phyloP scores from a whole-genome alignment of 2,329 filamentous ascomycete genomes.

The Capronia americana region DNA sequence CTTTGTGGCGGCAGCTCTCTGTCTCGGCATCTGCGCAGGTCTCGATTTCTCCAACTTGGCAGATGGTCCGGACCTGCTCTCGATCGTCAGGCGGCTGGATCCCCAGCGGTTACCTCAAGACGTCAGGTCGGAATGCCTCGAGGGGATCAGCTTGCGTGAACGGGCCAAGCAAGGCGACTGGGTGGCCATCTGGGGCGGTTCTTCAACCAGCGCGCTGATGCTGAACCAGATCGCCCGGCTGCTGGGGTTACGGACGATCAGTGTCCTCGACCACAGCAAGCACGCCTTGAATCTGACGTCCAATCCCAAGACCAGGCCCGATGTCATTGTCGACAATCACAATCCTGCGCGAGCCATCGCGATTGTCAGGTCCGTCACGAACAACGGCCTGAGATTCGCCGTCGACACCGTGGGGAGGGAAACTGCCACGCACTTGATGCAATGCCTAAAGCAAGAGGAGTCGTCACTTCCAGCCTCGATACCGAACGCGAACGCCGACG shows the following conservation, averaged over 20 bases:
- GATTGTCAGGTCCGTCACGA: conserved; percentile 66
- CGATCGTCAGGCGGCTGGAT: conserved; percentile 57
- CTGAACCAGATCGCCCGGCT: conserved; percentile 72
- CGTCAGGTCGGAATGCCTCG: conserved; percentile 68
- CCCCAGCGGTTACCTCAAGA: conserved; percentile 63
- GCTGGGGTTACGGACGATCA: conserved; percentile 68
- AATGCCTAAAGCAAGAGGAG: conserved; percentile 51
- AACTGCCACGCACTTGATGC: conserved; percentile 64
- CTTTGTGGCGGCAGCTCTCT: conserved; percentile 71
- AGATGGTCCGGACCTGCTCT: conserved; percentile 65
- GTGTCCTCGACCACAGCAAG: conserved; percentile 70
- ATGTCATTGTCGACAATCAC: conserved; percentile 72
- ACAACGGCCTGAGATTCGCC: conserved; percentile 65
- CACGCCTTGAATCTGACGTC: conserved; percentile 56
- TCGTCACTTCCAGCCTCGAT: background rate
- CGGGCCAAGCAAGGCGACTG: conserved; percentile 68
- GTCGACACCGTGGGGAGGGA: conserved; percentile 72
- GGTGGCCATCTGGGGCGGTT: conserved; percentile 78
- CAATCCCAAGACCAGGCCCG: conserved; percentile 42
- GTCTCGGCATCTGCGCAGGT: conserved; percentile 73
- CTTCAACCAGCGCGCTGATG: conserved; percentile 72
- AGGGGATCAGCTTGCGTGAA: conserved; percentile 59
- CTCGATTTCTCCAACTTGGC: conserved; percentile 63
- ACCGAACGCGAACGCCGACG: background rate
- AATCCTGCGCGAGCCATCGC: conserved; percentile 69